Percentiles rank a stretch among this genome's conserved stretches.
phyloP scores from a whole-genome alignment of 108 stramenopile genomes.

The Nitzschia sp. region DNA sequence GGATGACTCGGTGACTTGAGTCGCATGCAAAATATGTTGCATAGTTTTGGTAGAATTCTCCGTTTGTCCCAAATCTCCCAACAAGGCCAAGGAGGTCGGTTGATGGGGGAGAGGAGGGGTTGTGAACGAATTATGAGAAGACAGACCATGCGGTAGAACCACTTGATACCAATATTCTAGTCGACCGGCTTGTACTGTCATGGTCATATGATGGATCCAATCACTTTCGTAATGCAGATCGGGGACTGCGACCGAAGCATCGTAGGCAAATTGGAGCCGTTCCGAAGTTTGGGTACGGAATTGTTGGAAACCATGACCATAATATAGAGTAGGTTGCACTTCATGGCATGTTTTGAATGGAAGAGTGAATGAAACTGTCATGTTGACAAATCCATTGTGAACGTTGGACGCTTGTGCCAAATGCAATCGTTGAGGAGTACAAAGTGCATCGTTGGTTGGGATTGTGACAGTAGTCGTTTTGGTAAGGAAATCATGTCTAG shows the following conservation, averaged over 20 bases:
- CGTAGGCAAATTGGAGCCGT: constrained; percentile 20
- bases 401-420: constrained; percentile 38
- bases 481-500: too few relatives aligned
- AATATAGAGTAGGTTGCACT: constrained; percentile 21
- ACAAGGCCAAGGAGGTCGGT: constrained; percentile 47
- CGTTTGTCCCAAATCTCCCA: constrained; percentile 50
- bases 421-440: constrained; percentile 36
- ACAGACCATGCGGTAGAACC: constrained; percentile 27
- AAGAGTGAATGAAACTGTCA: constrained; percentile 45
- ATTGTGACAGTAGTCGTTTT: too few relatives aligned
- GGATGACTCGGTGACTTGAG: neutral
- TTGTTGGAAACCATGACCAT: constrained; percentile 26
- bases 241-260: constrained; percentile 8
- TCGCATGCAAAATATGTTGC: constrained; percentile 37
- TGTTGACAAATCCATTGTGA: constrained; percentile 17
- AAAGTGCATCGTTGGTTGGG: neutral
- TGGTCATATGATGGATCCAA: constrained; percentile 45
- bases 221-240: constrained; percentile 32
- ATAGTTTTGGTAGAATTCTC: constrained; percentile 54
- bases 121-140: constrained; percentile 20
- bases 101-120: constrained; percentile 38
- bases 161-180: constrained; percentile 40
- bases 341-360: neutral
- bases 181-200: constrained; percentile 37
- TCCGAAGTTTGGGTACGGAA: neutral